A percentile compares a stretch with the other conserved stretches of the same genome.
Evolutionary conservation across 1,284 basidiomycete genomes (phyloP).

Genomic region (Apiotrichum sp.): DNA sequence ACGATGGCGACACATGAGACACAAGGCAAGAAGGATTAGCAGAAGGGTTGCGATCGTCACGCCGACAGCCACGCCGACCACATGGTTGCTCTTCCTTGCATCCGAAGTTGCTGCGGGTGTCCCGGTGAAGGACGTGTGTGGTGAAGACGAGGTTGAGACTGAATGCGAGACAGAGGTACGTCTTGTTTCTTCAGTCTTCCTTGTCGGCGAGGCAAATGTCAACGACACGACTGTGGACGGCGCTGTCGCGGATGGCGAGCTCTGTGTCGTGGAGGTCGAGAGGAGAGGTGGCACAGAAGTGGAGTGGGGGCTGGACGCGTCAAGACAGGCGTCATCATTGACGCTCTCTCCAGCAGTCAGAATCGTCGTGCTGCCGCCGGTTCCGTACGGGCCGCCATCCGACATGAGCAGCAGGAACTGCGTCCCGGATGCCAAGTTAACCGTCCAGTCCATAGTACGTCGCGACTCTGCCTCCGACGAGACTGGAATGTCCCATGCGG

Average conservation of each 20-base stretch:
- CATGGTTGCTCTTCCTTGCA: conserved; percentile 1
- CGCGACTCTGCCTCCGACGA: conserved; percentile 5
- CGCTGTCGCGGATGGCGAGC: background rate
- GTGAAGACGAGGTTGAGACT: no score
- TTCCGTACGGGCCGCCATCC: conserved; percentile 30
- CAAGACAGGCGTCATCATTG: conserved; percentile 23
- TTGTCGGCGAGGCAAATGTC: no score
- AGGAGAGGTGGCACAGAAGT: background rate
- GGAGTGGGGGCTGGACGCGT: conserved; percentile 16
- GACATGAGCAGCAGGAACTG: conserved; percentile 36
- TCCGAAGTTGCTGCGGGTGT: background rate
- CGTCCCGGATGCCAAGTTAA: conserved; percentile 32
- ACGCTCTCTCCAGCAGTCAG: conserved; percentile 22
- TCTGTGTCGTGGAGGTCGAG: no score
- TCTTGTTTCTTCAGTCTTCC: no score
- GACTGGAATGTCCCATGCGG: conserved; percentile 33
- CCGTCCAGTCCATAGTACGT: conserved; percentile 22
- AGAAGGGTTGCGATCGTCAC: conserved; percentile 1
- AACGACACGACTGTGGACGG: background rate
- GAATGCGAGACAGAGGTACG: no score
- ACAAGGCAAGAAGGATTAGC: background rate
- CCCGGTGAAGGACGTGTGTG: no score
- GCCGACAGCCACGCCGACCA: conserved; percentile 11
- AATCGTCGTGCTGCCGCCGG: conserved; percentile 33
- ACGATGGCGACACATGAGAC: conserved; percentile 6